These are phyloP conservation scores for Aspergillus spinulosporus DNA, from an alignment of 2,329 filamentous ascomycete species.

Conservation along the genomic window DNA sequence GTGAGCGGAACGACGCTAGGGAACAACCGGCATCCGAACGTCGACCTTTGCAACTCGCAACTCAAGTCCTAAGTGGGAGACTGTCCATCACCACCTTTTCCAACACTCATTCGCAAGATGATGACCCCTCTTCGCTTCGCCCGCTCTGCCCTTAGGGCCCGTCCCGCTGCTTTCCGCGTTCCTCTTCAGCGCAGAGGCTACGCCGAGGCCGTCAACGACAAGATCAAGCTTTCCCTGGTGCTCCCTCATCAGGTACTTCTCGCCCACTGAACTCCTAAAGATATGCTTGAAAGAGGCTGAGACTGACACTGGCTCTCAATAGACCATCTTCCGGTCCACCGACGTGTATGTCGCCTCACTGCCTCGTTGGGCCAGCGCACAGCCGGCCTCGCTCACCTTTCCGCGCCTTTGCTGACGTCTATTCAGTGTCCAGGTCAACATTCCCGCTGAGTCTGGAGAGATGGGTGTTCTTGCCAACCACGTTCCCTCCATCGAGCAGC, in stretches of 20 bases:
- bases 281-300: conserved; percentile 2
- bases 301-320: conserved; percentile 29
- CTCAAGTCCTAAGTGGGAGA: conserved; percentile 34
- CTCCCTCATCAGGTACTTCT: conserved; percentile 93
- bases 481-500: conserved; percentile 97
- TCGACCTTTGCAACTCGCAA: conserved; percentile 42
- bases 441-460: conserved; percentile 94
- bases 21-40: conserved; percentile 42
- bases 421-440: conserved; percentile 90
- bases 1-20: conserved; percentile 36
- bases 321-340: conserved; percentile 70
- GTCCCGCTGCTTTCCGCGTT: conserved; percentile 72
- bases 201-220: conserved; percentile 82
- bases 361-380: conserved; percentile 9
- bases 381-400: conserved; percentile 17
- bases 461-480: conserved; percentile 99
- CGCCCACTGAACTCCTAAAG: conserved; percentile 18
- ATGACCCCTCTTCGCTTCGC: conserved; percentile 97
- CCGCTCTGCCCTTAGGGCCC: conserved; percentile 82
- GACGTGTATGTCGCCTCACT: conserved; percentile 61
- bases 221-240: conserved; percentile 97
- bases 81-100: conserved; percentile 35
- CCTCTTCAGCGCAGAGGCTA: conserved; percentile 86
- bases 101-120: conserved; percentile 55
- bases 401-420: conserved; percentile 51